Evolutionary conservation across 805 yeast genomes (phyloP).

Genomic region (Nakazawaea peltata): DNA sequence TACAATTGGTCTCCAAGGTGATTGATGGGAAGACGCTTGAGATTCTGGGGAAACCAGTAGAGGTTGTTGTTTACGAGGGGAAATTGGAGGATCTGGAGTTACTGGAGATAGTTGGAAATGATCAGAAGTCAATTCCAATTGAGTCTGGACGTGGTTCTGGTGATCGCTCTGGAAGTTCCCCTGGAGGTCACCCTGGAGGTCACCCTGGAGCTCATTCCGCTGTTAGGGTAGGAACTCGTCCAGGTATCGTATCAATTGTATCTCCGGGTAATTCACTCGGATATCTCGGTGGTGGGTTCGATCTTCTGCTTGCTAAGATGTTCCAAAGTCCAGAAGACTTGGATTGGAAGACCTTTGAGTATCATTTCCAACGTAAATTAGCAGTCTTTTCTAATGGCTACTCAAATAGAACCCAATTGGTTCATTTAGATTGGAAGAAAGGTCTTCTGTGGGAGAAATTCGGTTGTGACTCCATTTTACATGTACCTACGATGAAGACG

Average conservation of each 20-base stretch:
- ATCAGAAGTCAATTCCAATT: too few relatives aligned
- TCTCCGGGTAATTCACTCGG: conserved; percentile 49
- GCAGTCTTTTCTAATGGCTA: conserved; percentile 21
- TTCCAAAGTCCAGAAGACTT: conserved; percentile 15
- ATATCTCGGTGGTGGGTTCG: conserved; percentile 45
- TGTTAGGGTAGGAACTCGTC: conserved; percentile 1
- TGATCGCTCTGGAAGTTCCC: too few relatives aligned
- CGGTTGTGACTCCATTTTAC: conserved; percentile 23
- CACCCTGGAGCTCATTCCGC: conserved; percentile 15
- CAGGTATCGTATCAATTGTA: conserved; percentile 24
- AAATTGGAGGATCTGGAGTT: neutral
- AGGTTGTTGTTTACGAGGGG: conserved; percentile 10
- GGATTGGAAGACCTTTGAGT: conserved; percentile 18
- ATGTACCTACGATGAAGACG: conserved; percentile 32
- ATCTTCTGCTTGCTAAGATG: conserved; percentile 24
- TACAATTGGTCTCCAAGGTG: conserved; percentile 11
- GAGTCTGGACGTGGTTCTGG: too few relatives aligned
- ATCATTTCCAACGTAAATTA: conserved; percentile 12
- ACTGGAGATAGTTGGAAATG: neutral
- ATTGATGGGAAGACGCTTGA: conserved; percentile 9
- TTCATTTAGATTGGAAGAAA: conserved; percentile 18
- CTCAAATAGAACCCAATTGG: conserved; percentile 21
- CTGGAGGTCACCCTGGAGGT: conserved; percentile 15
- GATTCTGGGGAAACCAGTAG: conserved; percentile 15
- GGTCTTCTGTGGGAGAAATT: conserved; percentile 19